Evolutionary conservation across 2,329 filamentous ascomycete species (phyloP), one percentile per base, ranked within the genome.

Genomic region (Penicillium griseofulvum): DNA sequence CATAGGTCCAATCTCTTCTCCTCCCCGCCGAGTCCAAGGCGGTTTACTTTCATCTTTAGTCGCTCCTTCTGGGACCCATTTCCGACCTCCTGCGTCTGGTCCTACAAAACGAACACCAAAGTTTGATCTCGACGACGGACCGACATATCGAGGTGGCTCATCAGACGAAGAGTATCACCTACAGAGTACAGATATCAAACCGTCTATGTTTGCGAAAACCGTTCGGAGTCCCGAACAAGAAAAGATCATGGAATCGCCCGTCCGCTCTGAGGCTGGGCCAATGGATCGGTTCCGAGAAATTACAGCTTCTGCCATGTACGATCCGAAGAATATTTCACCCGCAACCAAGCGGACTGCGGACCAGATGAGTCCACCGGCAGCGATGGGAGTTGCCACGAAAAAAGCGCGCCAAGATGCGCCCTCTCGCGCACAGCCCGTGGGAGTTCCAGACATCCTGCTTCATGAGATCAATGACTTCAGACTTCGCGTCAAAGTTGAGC

Each of bases 51-150:
- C 81, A 22, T 85, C 79, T 58, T 75, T 84, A 42, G 88, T 95
- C 78, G 89, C 90, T 34, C 89, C 91, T 28, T 82, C 86, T 43
- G 89, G 91, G 7, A 95, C 91, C 0, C 73, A 80, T 10, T 93
- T 89, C 66, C 82, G 83, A 60, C 78, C 83, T 37, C 81, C 77
- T 44, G 64, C 72, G 3, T 69, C 71, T 16, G 70, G 73, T 22
- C 76, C 80, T 42, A 65, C 71, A 43, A 74, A 73, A 56, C 65
- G 71, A 64, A 63, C 69, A 45, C 69, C 74, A 37, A 69, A 71
- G 51, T 64, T 80, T 26, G 77, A 83, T 45, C 74, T 79, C 6
- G 82, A 84, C 49, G 81, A 83, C 41, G 79, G 78, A 4, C 82
- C 83, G 2, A 78, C 79, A 2, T 82, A 86, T 46, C 81, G 81